Evolutionary conservation across 2,329 filamentous ascomycete genomes (phyloP).

Genomic region (Nectriaceae sp.): DNA sequence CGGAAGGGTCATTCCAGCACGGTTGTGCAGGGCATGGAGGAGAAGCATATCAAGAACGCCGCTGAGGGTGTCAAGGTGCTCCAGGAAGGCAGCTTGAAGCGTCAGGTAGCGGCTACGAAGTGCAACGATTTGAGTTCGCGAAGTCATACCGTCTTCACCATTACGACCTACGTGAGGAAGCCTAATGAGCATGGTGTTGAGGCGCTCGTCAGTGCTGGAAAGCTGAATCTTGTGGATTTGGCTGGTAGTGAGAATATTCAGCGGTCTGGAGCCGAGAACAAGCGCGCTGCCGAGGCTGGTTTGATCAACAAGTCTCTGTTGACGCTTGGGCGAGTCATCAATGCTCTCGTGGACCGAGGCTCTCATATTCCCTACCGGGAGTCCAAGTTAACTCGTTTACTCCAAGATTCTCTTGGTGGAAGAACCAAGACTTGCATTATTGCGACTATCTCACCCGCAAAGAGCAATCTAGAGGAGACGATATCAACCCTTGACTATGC

Average conservation of each 20-base stretch:
- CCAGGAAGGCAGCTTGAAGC: conserved; percentile 85
- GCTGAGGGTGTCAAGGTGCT: conserved; percentile 85
- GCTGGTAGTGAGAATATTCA: conserved; percentile 98
- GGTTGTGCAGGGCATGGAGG: conserved; percentile 96
- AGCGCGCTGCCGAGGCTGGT: conserved; percentile 91
- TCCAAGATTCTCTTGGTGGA: conserved; percentile 96
- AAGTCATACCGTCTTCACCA: conserved; percentile 96
- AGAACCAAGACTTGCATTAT: conserved; percentile 99
- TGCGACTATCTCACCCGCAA: conserved; percentile 90
- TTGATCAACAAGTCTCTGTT: conserved; percentile 97
- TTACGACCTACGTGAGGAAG: conserved; percentile 87
- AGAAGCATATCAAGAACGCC: conserved; percentile 86
- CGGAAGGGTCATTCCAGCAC: conserved; percentile 85
- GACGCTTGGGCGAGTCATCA: conserved; percentile 94
- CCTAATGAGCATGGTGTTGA: conserved; percentile 80
- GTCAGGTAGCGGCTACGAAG: conserved; percentile 99
- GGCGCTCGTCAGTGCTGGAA: conserved; percentile 87
- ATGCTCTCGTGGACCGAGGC: conserved; percentile 88
- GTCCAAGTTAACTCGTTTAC: conserved; percentile 89
- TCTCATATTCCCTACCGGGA: conserved; percentile 90
- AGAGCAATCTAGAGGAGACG: conserved; percentile 94
- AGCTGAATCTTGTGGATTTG: conserved; percentile 94
- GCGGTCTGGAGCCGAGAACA: conserved; percentile 95
- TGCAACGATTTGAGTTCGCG: conserved; percentile 97
- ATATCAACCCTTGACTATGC: conserved; percentile 98